Conservation (phyloP, 1,284 basidiomycete species). For the Cryptococcus amylolentus region DNA sequence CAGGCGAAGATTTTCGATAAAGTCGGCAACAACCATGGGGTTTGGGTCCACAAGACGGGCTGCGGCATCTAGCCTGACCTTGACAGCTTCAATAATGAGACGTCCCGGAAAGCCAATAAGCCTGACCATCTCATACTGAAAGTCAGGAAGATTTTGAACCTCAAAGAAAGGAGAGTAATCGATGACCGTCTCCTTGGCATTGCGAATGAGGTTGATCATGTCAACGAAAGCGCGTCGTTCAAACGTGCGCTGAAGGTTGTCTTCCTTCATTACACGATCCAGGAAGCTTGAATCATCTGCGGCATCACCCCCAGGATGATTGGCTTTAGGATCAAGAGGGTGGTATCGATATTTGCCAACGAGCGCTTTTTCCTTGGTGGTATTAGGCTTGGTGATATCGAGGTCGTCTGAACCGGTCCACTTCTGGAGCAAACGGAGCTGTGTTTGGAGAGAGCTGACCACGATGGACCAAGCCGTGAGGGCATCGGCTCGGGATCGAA, state of each 20-base stretch:
- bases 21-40: constrained; percentile 88
- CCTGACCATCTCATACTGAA: constrained; percentile 87
- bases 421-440: constrained; percentile 71
- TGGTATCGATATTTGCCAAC: constrained; percentile 43
- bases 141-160: constrained; percentile 82
- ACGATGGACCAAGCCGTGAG: constrained; percentile 86
- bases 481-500: constrained; percentile 75
- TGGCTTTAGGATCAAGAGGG: constrained; percentile 39
- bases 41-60: constrained; percentile 81
- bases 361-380: constrained; percentile 56
- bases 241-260: constrained; percentile 88
- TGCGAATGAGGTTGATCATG: constrained; percentile 78
- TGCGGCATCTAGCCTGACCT: constrained; percentile 85
- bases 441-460: constrained; percentile 69
- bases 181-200: constrained; percentile 83
- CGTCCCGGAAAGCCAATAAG: constrained; percentile 93
- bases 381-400: constrained; percentile 74
- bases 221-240: constrained; percentile 88
- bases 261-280: constrained; percentile 92
- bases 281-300: constrained; percentile 76
- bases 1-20: constrained; percentile 88
- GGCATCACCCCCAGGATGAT: constrained; percentile 25
- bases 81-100: constrained; percentile 86
- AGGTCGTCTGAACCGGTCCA: constrained; percentile 92
- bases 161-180: constrained; percentile 55